Evolutionary conservation across 1,139 yeast genomes (phyloP).

Genomic region (Meyerozyma carpophila): DNA sequence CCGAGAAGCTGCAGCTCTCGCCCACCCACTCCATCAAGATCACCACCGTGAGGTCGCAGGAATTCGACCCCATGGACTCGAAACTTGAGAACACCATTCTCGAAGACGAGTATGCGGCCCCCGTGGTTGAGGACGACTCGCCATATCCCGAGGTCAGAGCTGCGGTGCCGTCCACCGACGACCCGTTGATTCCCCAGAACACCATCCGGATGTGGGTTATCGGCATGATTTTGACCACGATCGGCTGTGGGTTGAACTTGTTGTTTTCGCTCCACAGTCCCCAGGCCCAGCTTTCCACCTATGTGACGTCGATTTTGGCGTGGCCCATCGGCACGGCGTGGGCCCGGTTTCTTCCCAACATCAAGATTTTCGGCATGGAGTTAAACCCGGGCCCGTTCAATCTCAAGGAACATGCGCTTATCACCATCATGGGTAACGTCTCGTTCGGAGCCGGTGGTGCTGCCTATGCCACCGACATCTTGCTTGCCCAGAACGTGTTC

Average conservation of each 20-base stretch:
- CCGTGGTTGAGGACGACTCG: constrained; percentile 46
- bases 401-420: constrained; percentile 59
- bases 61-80: constrained; percentile 11
- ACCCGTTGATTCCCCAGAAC: constrained; percentile 49
- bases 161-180: constrained; percentile 60
- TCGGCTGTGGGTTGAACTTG: constrained; percentile 57
- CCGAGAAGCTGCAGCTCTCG: not conserved
- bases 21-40: constrained; percentile 1
- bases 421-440: constrained; percentile 57
- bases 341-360: constrained; percentile 45
- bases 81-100: constrained; percentile 13
- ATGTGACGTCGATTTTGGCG: constrained; percentile 54
- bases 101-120: constrained; percentile 40
- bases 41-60: constrained; percentile 8
- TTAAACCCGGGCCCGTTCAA: constrained; percentile 65
- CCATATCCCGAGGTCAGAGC: constrained; percentile 71
- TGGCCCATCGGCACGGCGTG: constrained; percentile 58
- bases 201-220: constrained; percentile 61
- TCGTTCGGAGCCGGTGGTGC: constrained; percentile 52
- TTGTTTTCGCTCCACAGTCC: constrained; percentile 60
- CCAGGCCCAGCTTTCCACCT: constrained; percentile 45
- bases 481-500: constrained; percentile 50
- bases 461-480: constrained; percentile 57
- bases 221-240: constrained; percentile 47
- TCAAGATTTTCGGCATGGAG: constrained; percentile 34